Percentiles rank a stretch among this genome's conserved stretches.
Evolutionary conservation across 2,329 filamentous ascomycete genomes (phyloP).

Genomic region (Colletotrichum sp.): DNA sequence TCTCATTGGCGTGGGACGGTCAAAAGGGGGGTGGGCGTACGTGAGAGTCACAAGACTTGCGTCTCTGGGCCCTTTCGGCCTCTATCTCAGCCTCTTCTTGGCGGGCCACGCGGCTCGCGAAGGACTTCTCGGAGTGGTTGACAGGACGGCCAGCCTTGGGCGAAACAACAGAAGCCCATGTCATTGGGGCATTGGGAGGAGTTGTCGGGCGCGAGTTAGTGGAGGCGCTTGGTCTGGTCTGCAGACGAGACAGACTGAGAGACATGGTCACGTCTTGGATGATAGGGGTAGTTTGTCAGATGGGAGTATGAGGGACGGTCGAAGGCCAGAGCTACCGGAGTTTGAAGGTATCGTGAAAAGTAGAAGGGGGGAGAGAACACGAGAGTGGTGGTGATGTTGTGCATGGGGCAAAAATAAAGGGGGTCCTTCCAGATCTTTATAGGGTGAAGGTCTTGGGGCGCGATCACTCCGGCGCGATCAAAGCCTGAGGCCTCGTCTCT

Average conservation of each 20-base stretch:
- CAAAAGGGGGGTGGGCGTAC: background rate
- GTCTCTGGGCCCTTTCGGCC: background rate
- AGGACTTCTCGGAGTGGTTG: background rate
- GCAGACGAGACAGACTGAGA: background rate
- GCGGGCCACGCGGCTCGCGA: fast-evolving
- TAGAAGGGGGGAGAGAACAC: background rate
- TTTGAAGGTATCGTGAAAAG: background rate
- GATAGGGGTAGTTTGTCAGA: background rate
- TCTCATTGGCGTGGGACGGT: background rate
- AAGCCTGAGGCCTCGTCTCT: background rate
- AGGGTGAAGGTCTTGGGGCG: background rate
- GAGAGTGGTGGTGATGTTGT: no score
- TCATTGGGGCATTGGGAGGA: background rate
- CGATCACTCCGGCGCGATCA: background rate
- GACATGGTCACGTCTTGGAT: background rate
- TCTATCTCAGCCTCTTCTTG: background rate
- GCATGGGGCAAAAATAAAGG: no score
- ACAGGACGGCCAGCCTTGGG: background rate
- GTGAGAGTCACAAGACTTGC: background rate
- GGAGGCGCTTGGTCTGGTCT: background rate
- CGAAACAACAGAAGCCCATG: background rate
- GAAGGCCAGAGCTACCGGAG: no score
- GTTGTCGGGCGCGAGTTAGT: background rate
- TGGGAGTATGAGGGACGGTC: no score
- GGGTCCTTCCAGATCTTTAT: background rate